These are phyloP conservation scores for Fusarium sp. DNA, from an alignment of 2,329 filamentous ascomycete genomes.

Conservation along the genomic window DNA sequence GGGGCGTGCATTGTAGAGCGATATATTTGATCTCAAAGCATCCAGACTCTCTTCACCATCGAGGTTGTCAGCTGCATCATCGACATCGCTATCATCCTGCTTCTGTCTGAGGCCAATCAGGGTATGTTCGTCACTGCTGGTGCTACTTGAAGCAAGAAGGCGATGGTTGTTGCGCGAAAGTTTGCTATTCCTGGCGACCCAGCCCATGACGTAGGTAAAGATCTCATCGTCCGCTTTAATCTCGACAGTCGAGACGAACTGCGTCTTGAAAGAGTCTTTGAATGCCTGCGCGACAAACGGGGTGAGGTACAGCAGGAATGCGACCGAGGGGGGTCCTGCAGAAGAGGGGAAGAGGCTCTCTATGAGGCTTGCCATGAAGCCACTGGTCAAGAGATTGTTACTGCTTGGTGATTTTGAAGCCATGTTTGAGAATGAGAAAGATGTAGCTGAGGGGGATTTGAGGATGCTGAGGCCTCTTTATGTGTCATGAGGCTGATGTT, in stretches of 20 bases:
- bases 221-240: conserved; percentile 31
- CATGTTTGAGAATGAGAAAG: conserved; percentile 1
- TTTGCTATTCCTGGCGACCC: conserved; percentile 24
- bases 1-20: conserved; percentile 21
- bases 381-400: not conserved
- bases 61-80: not conserved
- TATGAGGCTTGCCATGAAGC: not conserved
- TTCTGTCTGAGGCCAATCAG: not conserved
- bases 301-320: conserved; percentile 8
- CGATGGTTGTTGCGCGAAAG: conserved; percentile 31
- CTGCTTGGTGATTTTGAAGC: not conserved
- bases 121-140: not conserved
- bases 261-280: not conserved
- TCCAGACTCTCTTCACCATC: conserved; percentile 17
- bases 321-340: not conserved
- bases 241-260: conserved; percentile 31
- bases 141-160: conserved; percentile 27
- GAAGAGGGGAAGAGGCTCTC: conserved; percentile 15
- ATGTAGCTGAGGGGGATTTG: not conserved
- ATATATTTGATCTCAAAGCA: conserved; percentile 25
- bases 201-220: conserved; percentile 34
- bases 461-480: not conserved
- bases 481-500: not conserved
- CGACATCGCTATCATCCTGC: not conserved
- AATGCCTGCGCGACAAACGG: conserved; percentile 12